Conservation (phyloP, 108 stramenopile genomes). For the Nitzschia inconspicua region DNA sequence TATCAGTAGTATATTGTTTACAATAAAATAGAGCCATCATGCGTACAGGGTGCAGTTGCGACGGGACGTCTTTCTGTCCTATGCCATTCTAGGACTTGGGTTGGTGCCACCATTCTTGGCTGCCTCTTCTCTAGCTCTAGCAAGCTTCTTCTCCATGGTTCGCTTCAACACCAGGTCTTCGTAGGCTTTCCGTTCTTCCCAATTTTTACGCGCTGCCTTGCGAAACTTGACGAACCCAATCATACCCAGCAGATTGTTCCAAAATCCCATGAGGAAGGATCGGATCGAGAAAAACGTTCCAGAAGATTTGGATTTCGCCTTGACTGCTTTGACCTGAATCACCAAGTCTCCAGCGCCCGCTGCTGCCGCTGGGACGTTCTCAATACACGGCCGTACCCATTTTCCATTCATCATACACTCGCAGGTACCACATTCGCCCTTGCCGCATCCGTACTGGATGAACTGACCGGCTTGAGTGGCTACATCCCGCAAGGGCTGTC, state of each 20-base stretch:
- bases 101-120: background rate
- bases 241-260: conserved; percentile 86
- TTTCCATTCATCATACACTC: conserved; percentile 77
- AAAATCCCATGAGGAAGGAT: conserved; percentile 79
- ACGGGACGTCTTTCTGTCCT: no score
- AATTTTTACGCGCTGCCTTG: conserved; percentile 66
- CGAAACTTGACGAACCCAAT: conserved; percentile 73
- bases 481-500: conserved; percentile 73
- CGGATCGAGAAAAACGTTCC: conserved; percentile 73
- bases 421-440: conserved; percentile 93
- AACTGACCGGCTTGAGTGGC: conserved; percentile 86
- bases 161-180: conserved; percentile 60
- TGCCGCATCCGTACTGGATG: conserved; percentile 90
- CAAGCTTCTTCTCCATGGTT: conserved; percentile 42
- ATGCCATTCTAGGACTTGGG: background rate
- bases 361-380: conserved; percentile 42
- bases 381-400: conserved; percentile 79
- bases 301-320: conserved; percentile 48
- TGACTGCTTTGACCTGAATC: conserved; percentile 62
- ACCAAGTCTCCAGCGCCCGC: conserved; percentile 32
- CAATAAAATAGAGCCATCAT: no score
- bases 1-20: no score
- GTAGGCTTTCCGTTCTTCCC: conserved; percentile 62
- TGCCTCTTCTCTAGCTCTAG: background rate
- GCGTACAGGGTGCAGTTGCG: no score